Percentiles rank a stretch among this genome's conserved stretches.
Conservation (phyloP, 169 alveolate species). For the Besnoitia besnoiti region DNA sequence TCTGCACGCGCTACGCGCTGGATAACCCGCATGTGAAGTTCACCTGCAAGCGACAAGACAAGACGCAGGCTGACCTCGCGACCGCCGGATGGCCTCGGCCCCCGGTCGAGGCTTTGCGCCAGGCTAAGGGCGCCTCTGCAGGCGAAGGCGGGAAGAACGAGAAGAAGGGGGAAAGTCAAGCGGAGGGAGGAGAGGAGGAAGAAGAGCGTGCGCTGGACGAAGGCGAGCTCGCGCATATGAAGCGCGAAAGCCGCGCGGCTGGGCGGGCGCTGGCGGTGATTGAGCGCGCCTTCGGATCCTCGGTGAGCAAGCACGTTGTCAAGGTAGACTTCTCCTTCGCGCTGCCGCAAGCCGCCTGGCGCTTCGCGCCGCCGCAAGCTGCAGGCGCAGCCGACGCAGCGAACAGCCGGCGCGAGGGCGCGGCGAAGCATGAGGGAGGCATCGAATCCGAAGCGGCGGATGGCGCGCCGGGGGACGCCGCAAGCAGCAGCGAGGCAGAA, state of each 20-base stretch:
- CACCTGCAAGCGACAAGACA: slow-evolving; percentile 79
- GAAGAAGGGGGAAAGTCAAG: slow-evolving; percentile 24
- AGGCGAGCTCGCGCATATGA: slow-evolving; percentile 32
- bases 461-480: background rate
- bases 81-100: slow-evolving; percentile 70
- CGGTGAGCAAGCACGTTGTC: background rate
- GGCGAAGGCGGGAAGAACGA: slow-evolving; percentile 31
- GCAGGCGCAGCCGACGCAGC: background rate
- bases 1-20: slow-evolving; percentile 91
- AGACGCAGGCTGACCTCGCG: slow-evolving; percentile 79
- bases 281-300: background rate
- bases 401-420: background rate
- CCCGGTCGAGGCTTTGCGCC: slow-evolving; percentile 68
- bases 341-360: slow-evolving; percentile 24
- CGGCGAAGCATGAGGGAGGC: background rate
- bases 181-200: slow-evolving; percentile 15
- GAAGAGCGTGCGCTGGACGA: slow-evolving; percentile 28
- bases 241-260: background rate
- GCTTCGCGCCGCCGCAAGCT: slow-evolving; percentile 33
- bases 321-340: background rate
- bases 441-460: background rate
- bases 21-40: slow-evolving; percentile 91
- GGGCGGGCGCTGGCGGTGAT: slow-evolving; percentile 25
- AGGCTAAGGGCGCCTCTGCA: slow-evolving; percentile 62
- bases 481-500: background rate